These are phyloP conservation scores for Penicillium sp. DNA, from an alignment of 2,329 filamentous ascomycete genomes.

Conservation along the genomic window DNA sequence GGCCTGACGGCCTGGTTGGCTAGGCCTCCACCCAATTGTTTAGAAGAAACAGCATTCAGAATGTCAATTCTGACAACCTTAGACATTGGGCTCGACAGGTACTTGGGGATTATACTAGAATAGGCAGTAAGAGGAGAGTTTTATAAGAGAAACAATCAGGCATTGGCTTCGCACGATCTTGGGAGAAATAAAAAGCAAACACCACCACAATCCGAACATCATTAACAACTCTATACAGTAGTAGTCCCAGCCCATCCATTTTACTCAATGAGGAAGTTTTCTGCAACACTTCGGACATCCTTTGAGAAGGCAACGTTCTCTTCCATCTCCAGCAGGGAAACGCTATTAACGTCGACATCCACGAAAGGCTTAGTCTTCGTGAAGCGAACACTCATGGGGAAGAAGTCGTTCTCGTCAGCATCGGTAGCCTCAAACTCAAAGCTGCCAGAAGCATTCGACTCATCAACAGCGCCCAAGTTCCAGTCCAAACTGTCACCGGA, in stretches of 20 bases:
- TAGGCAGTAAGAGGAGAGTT: neutral
- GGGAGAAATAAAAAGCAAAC: constrained; percentile 18
- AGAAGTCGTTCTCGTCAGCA: constrained; percentile 88
- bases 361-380: constrained; percentile 81
- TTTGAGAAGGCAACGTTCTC: constrained; percentile 46
- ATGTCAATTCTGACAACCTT: too few relatives aligned
- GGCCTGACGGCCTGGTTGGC: neutral
- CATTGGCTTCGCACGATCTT: constrained; percentile 23
- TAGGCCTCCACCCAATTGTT: neutral
- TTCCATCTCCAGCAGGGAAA: constrained; percentile 45
- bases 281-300: constrained; percentile 44
- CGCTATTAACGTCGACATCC: constrained; percentile 72
- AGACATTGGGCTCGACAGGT: neutral
- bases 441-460: constrained; percentile 74
- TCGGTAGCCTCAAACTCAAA: constrained; percentile 95
- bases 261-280: constrained; percentile 47
- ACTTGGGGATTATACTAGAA: neutral
- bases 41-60: too few relatives aligned
- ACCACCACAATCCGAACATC: constrained; percentile 34
- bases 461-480: constrained; percentile 82
- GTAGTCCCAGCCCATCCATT: constrained; percentile 17
- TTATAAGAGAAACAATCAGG: constrained; percentile 9
- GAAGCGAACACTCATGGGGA: constrained; percentile 93
- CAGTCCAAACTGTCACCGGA: constrained; percentile 90
- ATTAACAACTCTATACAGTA: constrained; percentile 39